Evolutionary conservation across 805 yeast species (phyloP).

Genomic region (Barnettozyma vustinii): DNA sequence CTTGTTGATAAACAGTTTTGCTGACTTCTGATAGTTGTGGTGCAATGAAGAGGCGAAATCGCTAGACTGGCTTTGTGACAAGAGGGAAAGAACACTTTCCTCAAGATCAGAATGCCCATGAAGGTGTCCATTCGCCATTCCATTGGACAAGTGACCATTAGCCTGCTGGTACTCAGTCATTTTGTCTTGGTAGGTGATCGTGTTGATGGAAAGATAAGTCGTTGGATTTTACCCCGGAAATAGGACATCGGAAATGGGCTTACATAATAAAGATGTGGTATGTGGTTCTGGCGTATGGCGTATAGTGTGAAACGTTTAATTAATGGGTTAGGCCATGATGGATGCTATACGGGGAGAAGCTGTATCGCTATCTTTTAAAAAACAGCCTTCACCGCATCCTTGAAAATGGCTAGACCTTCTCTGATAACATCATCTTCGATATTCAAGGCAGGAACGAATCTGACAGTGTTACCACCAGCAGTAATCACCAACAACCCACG

Average conservation of each 20-base stretch:
- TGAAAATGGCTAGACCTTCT: constrained; percentile 69
- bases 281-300: too few relatives aligned
- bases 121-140: neutral
- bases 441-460: constrained; percentile 90
- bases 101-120: neutral
- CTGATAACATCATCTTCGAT: constrained; percentile 64
- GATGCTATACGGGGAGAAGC: neutral
- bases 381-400: constrained; percentile 41
- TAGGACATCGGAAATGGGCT: neutral
- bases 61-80: constrained; percentile 3
- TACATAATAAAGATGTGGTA: too few relatives aligned
- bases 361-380: constrained; percentile 1
- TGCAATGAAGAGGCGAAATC: neutral
- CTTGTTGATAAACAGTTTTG: constrained; percentile 23
- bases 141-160: neutral
- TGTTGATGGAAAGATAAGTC: neutral
- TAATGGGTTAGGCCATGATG: too few relatives aligned
- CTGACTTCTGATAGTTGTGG: constrained; percentile 9
- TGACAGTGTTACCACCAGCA: constrained; percentile 86
- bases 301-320: too few relatives aligned
- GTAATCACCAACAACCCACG: constrained; percentile 80
- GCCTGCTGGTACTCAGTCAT: neutral
- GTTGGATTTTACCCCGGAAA: neutral
- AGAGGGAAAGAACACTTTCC: constrained; percentile 5
- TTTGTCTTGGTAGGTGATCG: neutral